Percentiles rank a stretch among this genome's conserved stretches.
These are phyloP conservation scores for Aeminium ludgeri DNA, from an alignment of 495 filamentous ascomycete species.

Conservation along the genomic window DNA sequence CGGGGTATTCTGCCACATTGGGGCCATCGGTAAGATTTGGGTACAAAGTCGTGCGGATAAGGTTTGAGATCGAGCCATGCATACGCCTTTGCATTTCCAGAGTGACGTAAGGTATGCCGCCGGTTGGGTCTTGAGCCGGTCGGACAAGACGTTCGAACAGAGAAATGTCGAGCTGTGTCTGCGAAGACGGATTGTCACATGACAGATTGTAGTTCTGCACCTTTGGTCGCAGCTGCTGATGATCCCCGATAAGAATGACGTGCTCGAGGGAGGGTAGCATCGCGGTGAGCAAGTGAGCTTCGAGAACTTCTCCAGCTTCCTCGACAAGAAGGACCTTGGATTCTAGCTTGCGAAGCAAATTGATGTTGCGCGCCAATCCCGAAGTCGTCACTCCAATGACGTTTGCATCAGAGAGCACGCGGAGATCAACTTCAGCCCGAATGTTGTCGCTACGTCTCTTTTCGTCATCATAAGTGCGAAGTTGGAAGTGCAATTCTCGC, in stretches of 20 bases:
- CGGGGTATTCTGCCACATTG: conserved; percentile 36
- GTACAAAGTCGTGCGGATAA: conserved; percentile 47
- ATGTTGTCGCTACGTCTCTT: conserved; percentile 26
- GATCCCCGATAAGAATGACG: conserved; percentile 59
- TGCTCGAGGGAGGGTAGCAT: conserved; percentile 44
- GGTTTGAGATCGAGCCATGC: conserved; percentile 49
- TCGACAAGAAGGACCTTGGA: conserved; percentile 52
- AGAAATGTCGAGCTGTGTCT: conserved; percentile 50
- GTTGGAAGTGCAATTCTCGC: conserved; percentile 20
- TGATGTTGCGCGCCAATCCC: conserved; percentile 49
- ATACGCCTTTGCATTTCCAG: conserved; percentile 60
- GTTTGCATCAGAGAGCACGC: conserved; percentile 36
- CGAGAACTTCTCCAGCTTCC: conserved; percentile 67
- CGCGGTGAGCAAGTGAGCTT: conserved; percentile 52
- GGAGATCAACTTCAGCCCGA: conserved; percentile 33
- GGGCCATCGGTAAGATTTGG: conserved; percentile 42
- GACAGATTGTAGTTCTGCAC: conserved; percentile 46
- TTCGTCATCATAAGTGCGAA: conserved; percentile 20
- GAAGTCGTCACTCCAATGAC: conserved; percentile 66
- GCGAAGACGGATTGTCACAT: conserved; percentile 46
- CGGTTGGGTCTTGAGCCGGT: conserved; percentile 14
- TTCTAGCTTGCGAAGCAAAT: conserved; percentile 40
- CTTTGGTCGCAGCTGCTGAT: conserved; percentile 60
- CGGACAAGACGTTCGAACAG: conserved; percentile 55
- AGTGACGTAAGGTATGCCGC: conserved; percentile 12